phyloP scores from a whole-genome alignment of 768 basidiomycete genomes.

The Leccinum longicurvipes region DNA sequence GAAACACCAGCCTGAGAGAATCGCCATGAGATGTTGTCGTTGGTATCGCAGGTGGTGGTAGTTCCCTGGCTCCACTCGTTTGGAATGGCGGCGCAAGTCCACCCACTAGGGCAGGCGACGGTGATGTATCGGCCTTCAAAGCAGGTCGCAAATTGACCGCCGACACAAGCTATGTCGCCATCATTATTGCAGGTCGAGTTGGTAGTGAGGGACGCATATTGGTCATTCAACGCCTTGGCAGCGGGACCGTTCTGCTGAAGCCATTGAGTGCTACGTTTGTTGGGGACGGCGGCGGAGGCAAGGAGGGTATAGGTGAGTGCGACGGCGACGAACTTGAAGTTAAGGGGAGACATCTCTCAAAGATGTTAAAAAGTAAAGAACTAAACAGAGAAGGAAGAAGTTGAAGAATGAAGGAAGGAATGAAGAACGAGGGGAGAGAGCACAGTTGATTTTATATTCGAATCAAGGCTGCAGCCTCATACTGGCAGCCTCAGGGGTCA shows the following conservation, averaged over 20 bases:
- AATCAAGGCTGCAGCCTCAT: background rate
- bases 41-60: constrained; percentile 15
- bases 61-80: constrained; percentile 23
- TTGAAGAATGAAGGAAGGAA: background rate
- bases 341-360: constrained; percentile 16
- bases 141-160: constrained; percentile 14
- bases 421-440: background rate
- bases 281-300: constrained; percentile 17
- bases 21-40: constrained; percentile 8
- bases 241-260: constrained; percentile 26
- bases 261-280: constrained; percentile 16
- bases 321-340: constrained; percentile 14
- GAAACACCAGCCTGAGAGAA: constrained; percentile 13
- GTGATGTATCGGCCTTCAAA: constrained; percentile 13
- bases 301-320: constrained; percentile 16
- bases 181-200: constrained; percentile 16
- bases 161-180: constrained; percentile 18
- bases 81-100: constrained; percentile 24
- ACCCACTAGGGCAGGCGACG: constrained; percentile 8
- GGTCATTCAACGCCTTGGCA: constrained; percentile 22
- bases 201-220: constrained; percentile 14
- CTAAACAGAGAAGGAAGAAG: background rate
- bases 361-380: constrained; percentile 6
- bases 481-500: background rate
- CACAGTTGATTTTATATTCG: background rate